Base-by-base conservation (phyloP, 257 asterid genomes). In the Nicotiana obtusifolia region DNA sequence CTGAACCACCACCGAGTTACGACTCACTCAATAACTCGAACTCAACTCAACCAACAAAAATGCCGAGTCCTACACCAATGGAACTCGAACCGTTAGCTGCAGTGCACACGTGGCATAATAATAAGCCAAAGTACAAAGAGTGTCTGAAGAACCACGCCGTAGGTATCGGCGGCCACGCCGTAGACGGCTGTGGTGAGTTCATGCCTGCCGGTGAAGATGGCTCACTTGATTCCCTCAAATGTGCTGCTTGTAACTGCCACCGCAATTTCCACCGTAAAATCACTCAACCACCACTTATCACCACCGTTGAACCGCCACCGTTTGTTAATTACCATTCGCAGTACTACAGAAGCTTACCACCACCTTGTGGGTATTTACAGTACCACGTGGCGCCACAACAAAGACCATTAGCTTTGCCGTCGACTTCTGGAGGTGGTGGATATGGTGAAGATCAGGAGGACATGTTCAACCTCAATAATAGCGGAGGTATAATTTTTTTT, bases 181-280 rank as follows among this genome's bases (percentile, higher is more conserved):
- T 90, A 31, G 97, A 93, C 78, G 97, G 97, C 19, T 93, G 97
- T 80, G 89, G 98, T 0, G 98, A 93, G 84, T 93, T 93, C 87
- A 62, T 92, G 77, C 88, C 97, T 4, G 92, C 94, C 4, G 97
- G 97, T 7, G 95, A 86, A 7, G 95, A 90, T 10, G 97, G 94
- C 41, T 86, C 93, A 30, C 86, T 92, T 22, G 95, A 89, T 22
- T 86, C 92, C 8, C 93, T 93, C 60, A 83, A 69, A 82, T 93
- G 97, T 83, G 97, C 97, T 28, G 97, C 97, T 78, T 93, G 97
- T 86, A 79, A 60, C 81, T 93, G 97, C 86, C 97, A 93, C 91
- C 97, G 97, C 16, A 93, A 93, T 76, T 93, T 93, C 91, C 97
- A 93, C 93, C 91, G 97, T 17, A 88, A 90, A 76, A 92, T 90